Base-by-base conservation (phyloP, 345 rosid genomes). In the Cardamine occulta region DNA sequence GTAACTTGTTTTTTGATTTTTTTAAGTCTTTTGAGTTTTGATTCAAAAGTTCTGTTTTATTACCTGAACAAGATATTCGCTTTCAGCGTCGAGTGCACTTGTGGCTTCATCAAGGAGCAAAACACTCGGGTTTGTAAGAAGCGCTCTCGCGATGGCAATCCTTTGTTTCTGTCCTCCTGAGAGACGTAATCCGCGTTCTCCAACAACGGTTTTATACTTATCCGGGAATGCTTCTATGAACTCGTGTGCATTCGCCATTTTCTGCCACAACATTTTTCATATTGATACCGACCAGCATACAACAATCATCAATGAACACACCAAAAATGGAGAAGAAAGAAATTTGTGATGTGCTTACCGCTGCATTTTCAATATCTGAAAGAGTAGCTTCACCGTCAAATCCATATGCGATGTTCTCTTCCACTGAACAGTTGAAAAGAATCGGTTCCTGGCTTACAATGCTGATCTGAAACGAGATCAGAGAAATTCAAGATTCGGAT, bases 381-480 rank as follows among this genome's bases (percentile, higher is more conserved):
- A 19, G 73, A 83, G 70, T 84, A 4, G 84, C 88, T 76, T 84
- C 85, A 34, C 95, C 92, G 32, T 88, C 81, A 63, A 78, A 83
- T 21, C 98, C 98, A 65, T 87, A 88, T 0, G 95, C 89, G 32
- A 81, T 81, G 79, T 81, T 84, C 66, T 79, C 86, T 73, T 79
- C 80, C 7, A 84, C 61, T 35, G 86, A 81, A 72, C 84, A 79
- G 73, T 79, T 84, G 78, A 84, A 81, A 57, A 91, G 97, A 82
- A 88, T 81, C 1, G 98, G 98, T 83, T 94, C 98, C 77, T 94
- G 98, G 84, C 98, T 94, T 55, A 94, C 98, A 83, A 94, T 91
- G 79, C 97, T 91, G 42, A 90, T 78, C 98, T 94, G 85, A 44
- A 78, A 58, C 7, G 2, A 2, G 35, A 14, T 24, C 4, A 4